These are phyloP conservation scores for Neurospora sp. DNA, from an alignment of 495 filamentous ascomycete species.

Conservation along the genomic window DNA sequence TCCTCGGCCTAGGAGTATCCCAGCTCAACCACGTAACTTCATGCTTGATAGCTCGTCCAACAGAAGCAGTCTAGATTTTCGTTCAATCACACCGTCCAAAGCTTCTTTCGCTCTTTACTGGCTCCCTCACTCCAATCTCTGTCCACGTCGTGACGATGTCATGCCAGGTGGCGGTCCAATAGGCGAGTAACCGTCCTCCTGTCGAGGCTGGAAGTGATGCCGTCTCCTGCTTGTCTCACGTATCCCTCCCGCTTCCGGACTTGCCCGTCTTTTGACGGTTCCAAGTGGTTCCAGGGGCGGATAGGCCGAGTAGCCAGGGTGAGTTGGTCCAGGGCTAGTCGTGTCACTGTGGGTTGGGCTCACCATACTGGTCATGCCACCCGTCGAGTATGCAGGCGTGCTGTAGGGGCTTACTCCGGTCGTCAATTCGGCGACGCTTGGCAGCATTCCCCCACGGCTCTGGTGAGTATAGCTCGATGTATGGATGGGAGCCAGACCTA, in stretches of 20 bases:
- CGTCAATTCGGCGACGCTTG: constrained; percentile 44
- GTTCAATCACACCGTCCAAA: neutral
- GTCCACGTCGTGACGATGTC: neutral
- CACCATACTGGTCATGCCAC: constrained; percentile 17
- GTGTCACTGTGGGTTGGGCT: constrained; percentile 29
- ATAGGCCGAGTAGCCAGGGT: constrained; percentile 28
- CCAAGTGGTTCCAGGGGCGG: constrained; percentile 18
- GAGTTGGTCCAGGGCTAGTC: constrained; percentile 32
- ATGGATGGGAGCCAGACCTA: constrained; percentile 36
- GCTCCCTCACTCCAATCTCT: constrained; percentile 1
- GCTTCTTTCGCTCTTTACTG: neutral
- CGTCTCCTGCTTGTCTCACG: constrained; percentile 35
- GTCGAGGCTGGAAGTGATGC: constrained; percentile 24
- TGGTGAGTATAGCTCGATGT: constrained; percentile 11
- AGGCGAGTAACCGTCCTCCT: constrained; percentile 12
- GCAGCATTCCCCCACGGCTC: constrained; percentile 29
- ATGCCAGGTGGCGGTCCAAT: constrained; percentile 3
- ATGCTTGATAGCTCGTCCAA: neutral
- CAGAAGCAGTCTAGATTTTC: neutral
- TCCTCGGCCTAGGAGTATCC: neutral
- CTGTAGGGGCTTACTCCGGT: constrained; percentile 44
- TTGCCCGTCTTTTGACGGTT: constrained; percentile 28
- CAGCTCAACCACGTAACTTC: neutral
- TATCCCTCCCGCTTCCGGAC: constrained; percentile 23
- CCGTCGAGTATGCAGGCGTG: constrained; percentile 40